A percentile compares a stretch with the other conserved stretches of the same genome.
Conservation (phyloP, 2,329 filamentous ascomycete genomes). For the Harringtonia lauricola region DNA sequence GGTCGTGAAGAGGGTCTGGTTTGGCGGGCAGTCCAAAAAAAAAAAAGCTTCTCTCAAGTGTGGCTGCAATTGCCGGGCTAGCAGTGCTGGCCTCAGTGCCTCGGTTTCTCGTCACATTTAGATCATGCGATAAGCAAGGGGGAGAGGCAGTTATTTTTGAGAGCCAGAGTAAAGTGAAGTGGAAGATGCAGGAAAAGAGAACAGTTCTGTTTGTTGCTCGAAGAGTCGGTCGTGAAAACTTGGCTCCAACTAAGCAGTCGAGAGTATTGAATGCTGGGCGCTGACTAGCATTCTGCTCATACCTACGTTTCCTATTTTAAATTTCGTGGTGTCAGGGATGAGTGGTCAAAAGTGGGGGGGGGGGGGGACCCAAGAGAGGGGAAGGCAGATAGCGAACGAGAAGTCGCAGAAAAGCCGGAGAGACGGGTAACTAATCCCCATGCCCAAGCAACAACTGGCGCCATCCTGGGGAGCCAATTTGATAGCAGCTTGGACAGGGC, state of each 20-base stretch:
- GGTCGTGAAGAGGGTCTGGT: not conserved
- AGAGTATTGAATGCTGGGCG: not conserved
- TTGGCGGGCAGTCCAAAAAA: not conserved
- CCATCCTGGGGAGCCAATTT: no score
- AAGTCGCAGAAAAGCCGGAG: not conserved
- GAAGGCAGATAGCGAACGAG: not conserved
- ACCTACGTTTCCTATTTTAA: not conserved
- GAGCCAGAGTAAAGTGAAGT: not conserved
- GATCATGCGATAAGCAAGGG: conserved; percentile 5
- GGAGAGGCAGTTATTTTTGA: not conserved
- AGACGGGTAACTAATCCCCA: not conserved
- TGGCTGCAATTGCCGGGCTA: conserved; percentile 1
- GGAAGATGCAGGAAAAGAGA: not conserved
- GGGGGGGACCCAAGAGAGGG: not conserved
- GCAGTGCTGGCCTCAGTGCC: not conserved
- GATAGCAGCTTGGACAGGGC: no score
- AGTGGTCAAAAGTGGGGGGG: not conserved
- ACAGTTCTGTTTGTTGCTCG: no score
- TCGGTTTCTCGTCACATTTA: conserved; percentile 6
- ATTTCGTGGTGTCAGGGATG: not conserved
- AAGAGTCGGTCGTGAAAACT: no score
- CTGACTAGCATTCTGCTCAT: not conserved
- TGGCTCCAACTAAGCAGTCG: no score
- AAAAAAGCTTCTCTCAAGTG: not conserved
- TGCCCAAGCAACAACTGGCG: no score